Base-by-base conservation (phyloP, 139 green algal species). In the Mychonastes homosphaera region DNA sequence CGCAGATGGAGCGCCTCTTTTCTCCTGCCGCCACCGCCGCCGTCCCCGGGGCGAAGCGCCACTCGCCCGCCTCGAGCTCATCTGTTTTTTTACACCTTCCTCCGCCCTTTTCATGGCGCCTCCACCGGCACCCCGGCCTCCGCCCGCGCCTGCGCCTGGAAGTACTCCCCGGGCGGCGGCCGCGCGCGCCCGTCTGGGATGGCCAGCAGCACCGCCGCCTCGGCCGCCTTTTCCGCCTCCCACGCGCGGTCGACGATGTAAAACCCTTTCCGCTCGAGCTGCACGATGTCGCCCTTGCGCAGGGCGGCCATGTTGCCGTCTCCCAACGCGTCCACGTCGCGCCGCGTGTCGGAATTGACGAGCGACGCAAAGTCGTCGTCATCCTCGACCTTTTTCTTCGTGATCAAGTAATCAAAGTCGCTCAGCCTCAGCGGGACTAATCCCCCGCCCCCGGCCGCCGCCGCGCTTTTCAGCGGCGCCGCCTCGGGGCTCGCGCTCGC, bases 201-300 rank as follows among this genome's bases (percentile, higher is more conserved):
- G 75, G 56, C 70, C 63, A 97, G 83, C 52, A 99, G 75, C 48
- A 95, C 67, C 5, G 95, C 79, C 8, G 88, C 81, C 64, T 85
- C 64, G 39, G 62, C 66, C 0, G 56, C 26, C 5, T 43, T 44
- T 8, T 51, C 41, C 4, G 27, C 38, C 13, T 30, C 7, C 36
- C 53, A 76, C 13, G 87, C 73, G 39, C 65, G 51, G 65, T 99
- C 92, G 36, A 95, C 81, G 35, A 96, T 92, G 81, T 74, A 99
- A 78, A 96, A 99, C 30, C 92, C 92, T 73, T 95, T 95, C 49
- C 89, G 82, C 73, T 97, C 88, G 46, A 99, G 78, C 82, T 99
- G 93, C 12, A 99, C 62, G 27, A 97, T 64, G 10, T 96, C 85
- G 15, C 92, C 89, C 72, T 95, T 92, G 51, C 86, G 67, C 63